Conservation (phyloP, 768 basidiomycete species). For the Lentinula guzmanii region DNA sequence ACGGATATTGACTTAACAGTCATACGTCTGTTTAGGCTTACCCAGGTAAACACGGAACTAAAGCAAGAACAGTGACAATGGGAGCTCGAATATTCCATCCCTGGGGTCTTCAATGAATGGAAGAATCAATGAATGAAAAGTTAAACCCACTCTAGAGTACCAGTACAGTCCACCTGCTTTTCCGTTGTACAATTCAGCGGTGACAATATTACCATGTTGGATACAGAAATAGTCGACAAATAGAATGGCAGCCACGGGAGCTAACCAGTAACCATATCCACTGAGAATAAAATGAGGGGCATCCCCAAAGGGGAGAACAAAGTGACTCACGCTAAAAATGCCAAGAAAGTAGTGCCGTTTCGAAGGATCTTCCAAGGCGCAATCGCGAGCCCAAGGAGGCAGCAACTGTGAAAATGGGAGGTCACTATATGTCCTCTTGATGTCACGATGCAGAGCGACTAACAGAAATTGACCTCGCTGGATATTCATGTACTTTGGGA, state of each 20-base stretch:
- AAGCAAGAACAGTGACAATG: constrained; percentile 7
- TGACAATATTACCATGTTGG: constrained; percentile 6
- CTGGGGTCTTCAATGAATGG: background rate
- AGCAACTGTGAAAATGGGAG: background rate
- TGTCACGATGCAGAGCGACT: background rate
- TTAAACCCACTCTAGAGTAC: constrained; percentile 3
- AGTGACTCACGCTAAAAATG: constrained; percentile 7
- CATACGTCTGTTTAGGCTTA: background rate
- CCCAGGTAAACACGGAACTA: constrained; percentile 9
- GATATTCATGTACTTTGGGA: constrained; percentile 13
- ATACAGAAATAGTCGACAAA: constrained; percentile 9
- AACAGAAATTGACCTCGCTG: constrained; percentile 12
- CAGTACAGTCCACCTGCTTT: constrained; percentile 5
- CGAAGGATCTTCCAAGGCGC: constrained; percentile 12
- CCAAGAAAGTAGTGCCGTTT: constrained; percentile 8
- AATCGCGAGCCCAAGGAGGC: constrained; percentile 12
- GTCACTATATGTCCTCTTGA: background rate
- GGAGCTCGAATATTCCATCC: constrained; percentile 11
- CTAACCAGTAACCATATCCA: constrained; percentile 11
- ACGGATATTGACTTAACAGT: background rate
- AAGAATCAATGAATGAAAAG: background rate
- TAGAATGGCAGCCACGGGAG: constrained; percentile 9
- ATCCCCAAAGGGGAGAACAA: background rate
- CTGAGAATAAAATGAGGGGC: background rate
- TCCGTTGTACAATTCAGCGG: constrained; percentile 6